Evolutionary conservation across 208 protist species (phyloP), one percentile per base, ranked within the genome.

Genomic region (Wallacemonas rigidus): DNA sequence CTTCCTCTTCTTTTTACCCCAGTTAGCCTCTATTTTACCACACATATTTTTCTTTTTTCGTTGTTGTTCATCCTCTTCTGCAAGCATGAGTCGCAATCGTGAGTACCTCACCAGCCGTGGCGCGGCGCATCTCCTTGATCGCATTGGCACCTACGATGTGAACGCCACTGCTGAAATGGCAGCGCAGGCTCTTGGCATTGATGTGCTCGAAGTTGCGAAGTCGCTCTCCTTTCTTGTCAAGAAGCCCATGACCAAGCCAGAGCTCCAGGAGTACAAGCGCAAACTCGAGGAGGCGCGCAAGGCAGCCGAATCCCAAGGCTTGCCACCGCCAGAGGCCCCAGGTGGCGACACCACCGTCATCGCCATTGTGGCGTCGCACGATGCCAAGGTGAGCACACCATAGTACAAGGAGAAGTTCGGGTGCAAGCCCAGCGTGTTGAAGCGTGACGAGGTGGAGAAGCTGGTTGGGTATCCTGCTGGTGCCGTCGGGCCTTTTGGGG

Each of bases 401-500:
- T 84, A 84, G 60, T 87, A 74, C 72, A 81, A 79, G 15, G 57
- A 56, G 11, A 77, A 83, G 63, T 89, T 87, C 58, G 53, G 53
- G 5, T 50, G 69, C 15, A 67, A 74, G 61, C 78, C 83, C 2
- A 71, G 79, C 54, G 79, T 90, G 84, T 74, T 87, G 67, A 81
- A 73, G 61, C 63, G 68, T 1, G 85, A 87, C 26, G 74, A 84
- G 44, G 79, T 92, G 47, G 77, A 88, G 71, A 36, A 55, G 14
- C 51, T 74, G 14, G 76, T 80, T 12, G 87, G 87, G 9, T 88
- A 75, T 47, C 72, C 83, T 4, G 67, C 77, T 7, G 87, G 87
- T 11, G 84, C 72, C 7, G 87, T 92, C 9, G 83, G 81, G 50
- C 87, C 87, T 1, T 89, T 92, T 55, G 87, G 75, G 12, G 73